phyloP scores from a whole-genome alignment of 176 grass and related monocot genomes.

The Oryza brachyantha region DNA sequence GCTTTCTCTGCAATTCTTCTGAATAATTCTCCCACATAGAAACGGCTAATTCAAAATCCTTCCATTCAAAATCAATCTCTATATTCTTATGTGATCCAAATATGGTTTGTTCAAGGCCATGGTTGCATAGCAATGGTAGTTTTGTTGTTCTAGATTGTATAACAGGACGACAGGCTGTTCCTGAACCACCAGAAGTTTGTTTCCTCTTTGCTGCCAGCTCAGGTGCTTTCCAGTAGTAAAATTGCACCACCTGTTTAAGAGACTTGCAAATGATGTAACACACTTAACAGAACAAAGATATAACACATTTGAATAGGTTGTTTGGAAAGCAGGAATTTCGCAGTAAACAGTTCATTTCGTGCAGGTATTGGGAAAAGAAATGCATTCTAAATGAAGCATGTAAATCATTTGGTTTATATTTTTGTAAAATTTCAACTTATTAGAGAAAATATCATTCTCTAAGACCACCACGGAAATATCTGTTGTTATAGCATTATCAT shows the following conservation, averaged over 20 bases:
- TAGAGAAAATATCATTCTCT: neutral
- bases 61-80: slow-evolving; percentile 45
- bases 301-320: neutral
- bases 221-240: slow-evolving; percentile 76
- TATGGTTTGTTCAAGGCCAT: slow-evolving; percentile 48
- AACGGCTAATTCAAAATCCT: slow-evolving; percentile 54
- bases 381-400: neutral
- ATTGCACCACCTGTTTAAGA: slow-evolving; percentile 64
- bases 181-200: slow-evolving; percentile 17
- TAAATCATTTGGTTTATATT: neutral
- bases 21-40: slow-evolving; percentile 66
- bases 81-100: slow-evolving; percentile 33
- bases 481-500: neutral
- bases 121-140: slow-evolving; percentile 39
- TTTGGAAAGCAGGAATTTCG: neutral
- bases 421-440: neutral
- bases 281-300: neutral
- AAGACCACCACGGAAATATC: neutral
- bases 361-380: neutral
- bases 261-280: neutral
- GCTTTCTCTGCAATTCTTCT: slow-evolving; percentile 47
- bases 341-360: neutral
- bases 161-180: slow-evolving; percentile 14
- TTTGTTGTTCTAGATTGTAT: slow-evolving; percentile 45
- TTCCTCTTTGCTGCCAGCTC: slow-evolving; percentile 39